Conservation (phyloP, 305 asterid genomes). For the Solanum hybrid region DNA sequence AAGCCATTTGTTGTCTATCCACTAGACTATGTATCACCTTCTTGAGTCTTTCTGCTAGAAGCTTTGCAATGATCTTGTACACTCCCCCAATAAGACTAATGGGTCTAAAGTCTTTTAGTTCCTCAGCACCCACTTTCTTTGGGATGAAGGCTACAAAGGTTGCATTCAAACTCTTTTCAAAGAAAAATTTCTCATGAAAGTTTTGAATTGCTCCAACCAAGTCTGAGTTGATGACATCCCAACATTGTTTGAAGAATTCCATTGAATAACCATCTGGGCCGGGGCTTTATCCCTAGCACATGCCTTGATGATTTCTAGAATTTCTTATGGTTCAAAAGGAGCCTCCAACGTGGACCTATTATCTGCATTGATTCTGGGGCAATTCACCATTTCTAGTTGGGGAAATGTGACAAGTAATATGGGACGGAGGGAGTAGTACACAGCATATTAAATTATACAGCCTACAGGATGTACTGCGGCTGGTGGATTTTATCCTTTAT, state of each 20-base stretch:
- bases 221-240: background rate
- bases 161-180: background rate
- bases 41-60: background rate
- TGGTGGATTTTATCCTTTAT: background rate
- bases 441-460: background rate
- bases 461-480: background rate
- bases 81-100: background rate
- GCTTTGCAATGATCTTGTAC: background rate
- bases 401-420: background rate
- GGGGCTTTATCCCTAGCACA: background rate
- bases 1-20: background rate
- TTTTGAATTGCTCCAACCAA: background rate
- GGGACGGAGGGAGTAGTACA: background rate
- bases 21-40: background rate
- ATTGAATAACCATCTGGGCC: background rate
- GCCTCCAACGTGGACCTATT: background rate
- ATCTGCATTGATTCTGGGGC: background rate
- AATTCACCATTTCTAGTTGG: background rate
- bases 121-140: background rate
- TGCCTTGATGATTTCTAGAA: background rate
- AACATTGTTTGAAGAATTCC: background rate
- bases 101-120: background rate
- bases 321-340: background rate
- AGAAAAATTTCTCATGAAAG: background rate
- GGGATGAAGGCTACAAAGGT: background rate